These are phyloP conservation scores for Botrytis squamosa DNA, from an alignment of 2,329 filamentous ascomycete species.

Conservation along the genomic window DNA sequence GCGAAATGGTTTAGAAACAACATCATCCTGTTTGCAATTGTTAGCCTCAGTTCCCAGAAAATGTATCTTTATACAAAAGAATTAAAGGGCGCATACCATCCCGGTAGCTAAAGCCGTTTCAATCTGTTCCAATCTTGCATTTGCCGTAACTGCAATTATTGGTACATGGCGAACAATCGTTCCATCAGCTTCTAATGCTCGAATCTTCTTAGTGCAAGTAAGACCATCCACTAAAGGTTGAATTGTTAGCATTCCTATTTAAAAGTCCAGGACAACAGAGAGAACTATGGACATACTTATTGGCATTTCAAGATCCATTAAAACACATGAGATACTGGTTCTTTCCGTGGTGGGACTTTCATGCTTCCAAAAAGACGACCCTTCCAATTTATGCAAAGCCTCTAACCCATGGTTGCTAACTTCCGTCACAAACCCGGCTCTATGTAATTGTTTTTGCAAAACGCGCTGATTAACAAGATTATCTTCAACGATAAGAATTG, in stretches of 20 bases:
- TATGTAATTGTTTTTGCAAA: conserved; percentile 59
- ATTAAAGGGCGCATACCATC: conserved; percentile 53
- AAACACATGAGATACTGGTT: conserved; percentile 57
- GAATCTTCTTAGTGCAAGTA: conserved; percentile 67
- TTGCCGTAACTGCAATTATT: conserved; percentile 81
- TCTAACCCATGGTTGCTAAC: conserved; percentile 66
- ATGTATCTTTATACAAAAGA: background rate
- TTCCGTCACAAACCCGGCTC: conserved; percentile 58
- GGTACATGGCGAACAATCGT: conserved; percentile 66
- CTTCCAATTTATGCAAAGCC: conserved; percentile 56
- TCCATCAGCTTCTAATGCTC: conserved; percentile 63
- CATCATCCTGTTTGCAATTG: conserved; percentile 56
- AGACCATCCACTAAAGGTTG: conserved; percentile 62
- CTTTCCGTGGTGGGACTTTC: conserved; percentile 39
- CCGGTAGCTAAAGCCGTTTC: conserved; percentile 68
- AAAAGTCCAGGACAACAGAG: conserved; percentile 58
- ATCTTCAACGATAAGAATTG: conserved; percentile 64
- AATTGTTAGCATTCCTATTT: background rate
- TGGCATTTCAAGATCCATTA: conserved; percentile 83
- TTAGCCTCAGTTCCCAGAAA: conserved; percentile 26
- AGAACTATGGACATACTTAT: conserved; percentile 52
- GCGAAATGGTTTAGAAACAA: conserved; percentile 79
- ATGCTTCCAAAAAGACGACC: conserved; percentile 53
- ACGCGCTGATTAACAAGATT: conserved; percentile 67
- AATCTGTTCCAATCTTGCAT: conserved; percentile 73